Conservation (phyloP, 2,329 filamentous ascomycete species). For the Dendryphion nanum region DNA sequence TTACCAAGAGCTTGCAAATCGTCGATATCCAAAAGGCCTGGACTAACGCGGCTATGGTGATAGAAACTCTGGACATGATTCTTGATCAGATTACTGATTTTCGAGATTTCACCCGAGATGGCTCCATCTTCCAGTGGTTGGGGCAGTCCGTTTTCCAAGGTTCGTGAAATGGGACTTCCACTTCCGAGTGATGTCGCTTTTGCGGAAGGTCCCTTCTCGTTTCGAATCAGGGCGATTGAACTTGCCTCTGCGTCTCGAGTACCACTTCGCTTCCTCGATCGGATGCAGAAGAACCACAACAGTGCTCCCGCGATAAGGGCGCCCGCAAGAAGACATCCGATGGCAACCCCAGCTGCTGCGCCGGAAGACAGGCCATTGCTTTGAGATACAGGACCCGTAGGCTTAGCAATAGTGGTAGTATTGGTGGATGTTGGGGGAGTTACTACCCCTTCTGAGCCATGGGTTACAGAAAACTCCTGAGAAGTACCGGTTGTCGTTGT, state of each 20-base stretch:
- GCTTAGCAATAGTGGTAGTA: too few species aligned
- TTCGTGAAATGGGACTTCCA: constrained; percentile 7
- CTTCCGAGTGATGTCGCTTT: constrained; percentile 11
- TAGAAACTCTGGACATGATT: constrained; percentile 40
- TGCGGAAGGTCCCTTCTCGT: constrained; percentile 16
- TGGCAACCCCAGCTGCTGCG: constrained; percentile 34
- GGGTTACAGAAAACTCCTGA: too few species aligned
- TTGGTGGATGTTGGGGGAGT: too few species aligned
- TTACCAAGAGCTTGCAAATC: constrained; percentile 21
- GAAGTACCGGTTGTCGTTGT: too few species aligned
- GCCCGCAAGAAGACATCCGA: constrained; percentile 36
- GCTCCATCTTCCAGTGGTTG: constrained; percentile 35
- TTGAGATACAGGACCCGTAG: too few species aligned
- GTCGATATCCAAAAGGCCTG: constrained; percentile 20
- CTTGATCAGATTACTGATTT: constrained; percentile 33
- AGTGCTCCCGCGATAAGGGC: constrained; percentile 21
- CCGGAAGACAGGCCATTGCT: constrained; percentile 15
- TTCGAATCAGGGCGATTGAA: constrained; percentile 12
- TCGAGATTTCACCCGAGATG: constrained; percentile 30
- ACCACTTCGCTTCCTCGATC: neutral
- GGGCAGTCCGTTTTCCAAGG: constrained; percentile 18
- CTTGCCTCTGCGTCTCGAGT: constrained; percentile 13
- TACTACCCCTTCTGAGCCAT: too few species aligned
- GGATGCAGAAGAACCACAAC: constrained; percentile 19
- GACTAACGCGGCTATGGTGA: neutral